Evolutionary conservation across 805 yeast genomes (phyloP), one percentile per base, ranked within the genome.

Genomic region (Cyberlindnera petersonii): DNA sequence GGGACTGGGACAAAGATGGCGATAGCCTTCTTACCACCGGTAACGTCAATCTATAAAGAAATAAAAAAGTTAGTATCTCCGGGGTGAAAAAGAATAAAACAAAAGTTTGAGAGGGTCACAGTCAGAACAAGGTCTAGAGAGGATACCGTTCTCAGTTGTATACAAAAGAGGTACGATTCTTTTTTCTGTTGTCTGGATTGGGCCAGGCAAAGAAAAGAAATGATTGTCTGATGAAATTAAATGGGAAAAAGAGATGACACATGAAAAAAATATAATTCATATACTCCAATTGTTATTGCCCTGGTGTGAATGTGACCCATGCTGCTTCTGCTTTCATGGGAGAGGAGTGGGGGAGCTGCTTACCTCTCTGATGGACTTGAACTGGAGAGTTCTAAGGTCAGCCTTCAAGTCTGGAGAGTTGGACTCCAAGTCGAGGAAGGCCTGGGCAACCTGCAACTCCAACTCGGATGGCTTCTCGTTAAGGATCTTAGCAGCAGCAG

Each of bases 401-500:
- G 96, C 89, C 83, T 89, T 91, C 72, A 89, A 78, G 70, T 91
- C 98, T 64, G 95, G 79, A 68, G 94, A 86, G 71, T 84, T 77
- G 66, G 75, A 66, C 81, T 93, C 98, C 72, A 93, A 81, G 77
- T 93, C 98, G 63, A 82, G 71, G 70, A 93, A 86, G 66, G 98
- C 96, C 79, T 91, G 97, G 66, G 96, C 97, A 69, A 93, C 95
- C 79, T 91, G 95, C 74, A 93, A 86, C 80, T 93, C 98, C 74
- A 93, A 88, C 77, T 93, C 98, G 69, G 93, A 71, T 77, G 98
- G 98, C 66, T 86, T 86, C 69, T 83, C 81, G 68, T 88, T 81
- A 74, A 91, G 82, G 74, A 93, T 80, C 81, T 93, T 93, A 73
- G 86, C 79, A 70, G 89, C 86, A 67, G 96, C 95, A 75, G 98